Conservation (phyloP, 2,329 filamentous ascomycete genomes). For the Aciculosporium take region DNA sequence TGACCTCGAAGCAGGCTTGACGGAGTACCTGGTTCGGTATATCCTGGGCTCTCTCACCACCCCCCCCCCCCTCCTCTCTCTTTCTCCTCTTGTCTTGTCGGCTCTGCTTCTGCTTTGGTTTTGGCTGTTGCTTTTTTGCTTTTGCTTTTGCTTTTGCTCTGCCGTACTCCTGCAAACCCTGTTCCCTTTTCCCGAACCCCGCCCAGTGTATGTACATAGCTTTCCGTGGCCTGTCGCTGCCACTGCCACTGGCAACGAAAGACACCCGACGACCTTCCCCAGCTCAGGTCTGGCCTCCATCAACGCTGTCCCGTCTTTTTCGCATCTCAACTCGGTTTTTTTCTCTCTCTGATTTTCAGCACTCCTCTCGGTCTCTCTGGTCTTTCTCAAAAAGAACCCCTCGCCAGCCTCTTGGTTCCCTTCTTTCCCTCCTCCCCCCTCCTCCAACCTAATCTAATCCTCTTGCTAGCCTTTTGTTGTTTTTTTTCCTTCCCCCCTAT, state of each 20-base stretch:
- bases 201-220: too few relatives aligned
- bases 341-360: slow-evolving; percentile 13
- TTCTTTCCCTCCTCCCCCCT: slow-evolving; percentile 1
- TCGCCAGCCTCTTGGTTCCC: slow-evolving; percentile 10
- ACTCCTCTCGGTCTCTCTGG: slow-evolving; percentile 14
- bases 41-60: neutral
- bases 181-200: neutral
- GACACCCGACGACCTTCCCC: neutral
- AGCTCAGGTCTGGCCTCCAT: slow-evolving; percentile 2
- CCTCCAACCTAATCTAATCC: neutral
- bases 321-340: neutral
- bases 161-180: neutral
- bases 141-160: neutral
- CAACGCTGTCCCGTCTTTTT: slow-evolving; percentile 4
- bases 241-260: slow-evolving; percentile 1
- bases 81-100: neutral
- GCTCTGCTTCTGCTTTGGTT: neutral
- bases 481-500: neutral
- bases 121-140: neutral
- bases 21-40: neutral
- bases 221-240: neutral
- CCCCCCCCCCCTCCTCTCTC: neutral
- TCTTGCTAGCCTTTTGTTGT: neutral
- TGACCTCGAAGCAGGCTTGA: neutral
- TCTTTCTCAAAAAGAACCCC: slow-evolving; percentile 6